Conservation (phyloP, 1,284 basidiomycete genomes). For the Moesziomyces antarcticus region DNA sequence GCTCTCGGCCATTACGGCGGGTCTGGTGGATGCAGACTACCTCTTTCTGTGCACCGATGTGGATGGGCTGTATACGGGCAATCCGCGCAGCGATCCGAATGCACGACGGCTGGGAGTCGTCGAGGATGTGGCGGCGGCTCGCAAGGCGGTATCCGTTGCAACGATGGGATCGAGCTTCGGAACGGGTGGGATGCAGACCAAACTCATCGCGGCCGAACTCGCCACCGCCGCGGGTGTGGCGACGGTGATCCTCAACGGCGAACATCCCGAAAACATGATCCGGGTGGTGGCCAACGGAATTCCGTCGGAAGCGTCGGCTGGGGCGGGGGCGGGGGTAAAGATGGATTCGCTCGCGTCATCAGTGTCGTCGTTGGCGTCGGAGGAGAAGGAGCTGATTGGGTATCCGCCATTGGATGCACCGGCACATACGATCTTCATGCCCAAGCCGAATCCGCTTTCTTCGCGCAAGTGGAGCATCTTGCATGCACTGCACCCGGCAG, state of each 20-base stretch:
- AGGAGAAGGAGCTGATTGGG: conserved; percentile 45
- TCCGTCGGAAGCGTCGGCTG: conserved; percentile 3
- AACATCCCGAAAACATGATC: conserved; percentile 80
- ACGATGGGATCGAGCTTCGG: conserved; percentile 92
- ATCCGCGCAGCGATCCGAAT: conserved; percentile 87
- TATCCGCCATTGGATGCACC: conserved; percentile 69
- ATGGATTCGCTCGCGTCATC: conserved; percentile 50
- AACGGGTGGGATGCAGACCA: conserved; percentile 99
- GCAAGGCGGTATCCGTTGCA: conserved; percentile 85
- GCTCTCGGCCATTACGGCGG: conserved; percentile 92
- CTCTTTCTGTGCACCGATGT: conserved; percentile 97
- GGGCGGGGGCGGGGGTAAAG: neutral
- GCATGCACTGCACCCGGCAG: conserved; percentile 88
- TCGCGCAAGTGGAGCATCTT: conserved; percentile 95
- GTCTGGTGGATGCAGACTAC: conserved; percentile 97
- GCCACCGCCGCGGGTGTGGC: conserved; percentile 96
- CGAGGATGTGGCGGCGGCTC: conserved; percentile 82
- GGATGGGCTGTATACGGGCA: conserved; percentile 93
- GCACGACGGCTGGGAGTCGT: conserved; percentile 86
- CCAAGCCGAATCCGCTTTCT: conserved; percentile 79
- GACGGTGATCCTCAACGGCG: conserved; percentile 77
- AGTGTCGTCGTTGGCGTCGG: conserved; percentile 30
- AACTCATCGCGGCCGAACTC: conserved; percentile 96
- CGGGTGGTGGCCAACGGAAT: conserved; percentile 75
- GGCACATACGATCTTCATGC: conserved; percentile 87